A percentile compares a stretch with the other conserved stretches of the same genome.
Conservation (phyloP, 192 early-diverging fungal species). For the Cetraspora pellucida region DNA sequence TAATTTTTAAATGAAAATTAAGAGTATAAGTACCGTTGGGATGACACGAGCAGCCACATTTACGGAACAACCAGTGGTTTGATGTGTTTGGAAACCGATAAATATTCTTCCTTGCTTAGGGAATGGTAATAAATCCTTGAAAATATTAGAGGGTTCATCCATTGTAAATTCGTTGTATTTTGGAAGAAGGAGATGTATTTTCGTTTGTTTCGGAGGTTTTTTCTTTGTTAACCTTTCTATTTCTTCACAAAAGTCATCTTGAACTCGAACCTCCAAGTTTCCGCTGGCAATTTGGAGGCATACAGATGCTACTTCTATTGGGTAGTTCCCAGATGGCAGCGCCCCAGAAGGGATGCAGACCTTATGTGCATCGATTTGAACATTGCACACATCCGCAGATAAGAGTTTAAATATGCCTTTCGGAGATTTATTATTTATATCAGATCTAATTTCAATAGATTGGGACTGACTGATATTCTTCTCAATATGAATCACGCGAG, state of each 20-base stretch:
- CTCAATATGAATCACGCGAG: slow-evolving; percentile 56
- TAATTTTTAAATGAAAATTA: no score
- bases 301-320: slow-evolving; percentile 51
- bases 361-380: slow-evolving; percentile 57
- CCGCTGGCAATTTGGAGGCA: slow-evolving; percentile 74
- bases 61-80: slow-evolving; percentile 82
- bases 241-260: slow-evolving; percentile 57
- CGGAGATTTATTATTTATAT: slow-evolving; percentile 61
- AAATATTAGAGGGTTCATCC: slow-evolving; percentile 46
- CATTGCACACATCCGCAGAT: slow-evolving; percentile 58
- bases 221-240: slow-evolving; percentile 92
- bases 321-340: neutral
- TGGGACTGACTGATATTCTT: slow-evolving; percentile 69
- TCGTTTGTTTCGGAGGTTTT: slow-evolving; percentile 69
- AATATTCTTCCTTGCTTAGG: slow-evolving; percentile 82
- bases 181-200: slow-evolving; percentile 70
- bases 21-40: no score
- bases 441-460: slow-evolving; percentile 58
- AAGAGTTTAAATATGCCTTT: slow-evolving; percentile 72
- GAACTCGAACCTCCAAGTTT: slow-evolving; percentile 56
- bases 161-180: slow-evolving; percentile 74
- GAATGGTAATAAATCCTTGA: slow-evolving; percentile 72
- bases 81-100: slow-evolving; percentile 89
- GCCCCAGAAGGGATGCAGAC: slow-evolving; percentile 36
- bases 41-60: slow-evolving; percentile 84